Evolutionary conservation across 495 filamentous ascomycete species (phyloP).

Genomic region (Penicillium simplicissimum): DNA sequence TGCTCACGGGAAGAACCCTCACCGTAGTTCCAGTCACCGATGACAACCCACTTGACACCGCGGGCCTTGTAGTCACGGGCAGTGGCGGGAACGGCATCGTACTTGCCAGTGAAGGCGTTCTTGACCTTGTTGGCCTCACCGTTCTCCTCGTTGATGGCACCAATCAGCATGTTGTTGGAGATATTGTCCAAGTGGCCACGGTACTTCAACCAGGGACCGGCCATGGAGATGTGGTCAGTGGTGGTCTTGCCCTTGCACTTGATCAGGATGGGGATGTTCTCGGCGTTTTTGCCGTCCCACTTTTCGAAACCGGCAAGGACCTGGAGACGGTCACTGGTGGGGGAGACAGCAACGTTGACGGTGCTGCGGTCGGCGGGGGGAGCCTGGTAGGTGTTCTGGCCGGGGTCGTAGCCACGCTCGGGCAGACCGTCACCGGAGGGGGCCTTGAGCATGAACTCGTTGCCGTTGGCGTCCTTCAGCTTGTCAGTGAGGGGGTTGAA

Average conservation of each 20-base stretch:
- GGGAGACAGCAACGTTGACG: constrained; percentile 82
- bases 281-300: constrained; percentile 95
- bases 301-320: constrained; percentile 79
- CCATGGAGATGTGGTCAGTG: constrained; percentile 98
- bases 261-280: constrained; percentile 90
- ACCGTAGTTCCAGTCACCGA: constrained; percentile 99
- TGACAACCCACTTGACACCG: constrained; percentile 93
- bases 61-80: constrained; percentile 98
- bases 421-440: constrained; percentile 86
- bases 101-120: constrained; percentile 82
- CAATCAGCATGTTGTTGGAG: constrained; percentile 99
- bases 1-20: constrained; percentile 98
- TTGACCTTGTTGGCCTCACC: constrained; percentile 98
- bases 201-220: constrained; percentile 99
- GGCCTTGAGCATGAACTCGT: constrained; percentile 82
- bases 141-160: constrained; percentile 93
- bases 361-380: constrained; percentile 75
- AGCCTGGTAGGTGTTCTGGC: constrained; percentile 94
- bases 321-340: constrained; percentile 90
- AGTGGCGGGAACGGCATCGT: constrained; percentile 85
- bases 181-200: constrained; percentile 99
- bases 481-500: constrained; percentile 97
- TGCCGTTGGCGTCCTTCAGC: constrained; percentile 95
- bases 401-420: constrained; percentile 82
- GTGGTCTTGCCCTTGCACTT: constrained; percentile 98